Evolutionary conservation across 164 flowering plant species (phyloP).

Genomic region (Chimonanthus praecox): DNA sequence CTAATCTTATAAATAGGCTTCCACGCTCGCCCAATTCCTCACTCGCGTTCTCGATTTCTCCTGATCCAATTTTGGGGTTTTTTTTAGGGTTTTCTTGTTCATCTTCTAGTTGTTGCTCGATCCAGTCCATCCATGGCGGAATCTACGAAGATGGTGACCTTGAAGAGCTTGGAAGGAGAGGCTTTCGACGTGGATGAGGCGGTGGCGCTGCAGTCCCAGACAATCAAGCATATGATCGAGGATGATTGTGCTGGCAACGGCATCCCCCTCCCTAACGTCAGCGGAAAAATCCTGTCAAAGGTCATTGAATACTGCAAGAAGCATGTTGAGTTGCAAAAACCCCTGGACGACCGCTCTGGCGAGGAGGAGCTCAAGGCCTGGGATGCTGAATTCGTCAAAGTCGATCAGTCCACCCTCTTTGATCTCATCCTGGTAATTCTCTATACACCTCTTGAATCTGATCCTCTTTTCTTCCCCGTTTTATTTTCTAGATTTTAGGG

Average conservation of each 20-base stretch:
- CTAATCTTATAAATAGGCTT: no score
- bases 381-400: conserved; percentile 21
- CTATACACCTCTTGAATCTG: no score
- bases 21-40: neutral
- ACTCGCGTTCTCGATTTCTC: neutral
- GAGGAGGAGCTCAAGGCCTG: conserved; percentile 27
- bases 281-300: conserved; percentile 66
- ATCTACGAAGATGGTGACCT: conserved; percentile 32
- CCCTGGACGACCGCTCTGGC: conserved; percentile 4
- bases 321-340: conserved; percentile 49
- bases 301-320: conserved; percentile 78
- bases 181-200: conserved; percentile 62
- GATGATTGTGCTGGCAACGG: conserved; percentile 58
- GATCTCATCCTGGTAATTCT: conserved; percentile 20
- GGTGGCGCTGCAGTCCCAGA: conserved; percentile 62
- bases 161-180: conserved; percentile 69
- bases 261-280: conserved; percentile 68
- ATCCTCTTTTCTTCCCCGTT: no score
- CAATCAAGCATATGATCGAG: conserved; percentile 76
- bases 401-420: conserved; percentile 23
- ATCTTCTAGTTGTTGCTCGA: no score
- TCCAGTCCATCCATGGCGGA: neutral
- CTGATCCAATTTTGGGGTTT: neutral
- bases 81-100: neutral
- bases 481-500: no score